These are phyloP conservation scores for Ustanciosporium gigantosporum DNA, from an alignment of 1,284 basidiomycete genomes.

Conservation along the genomic window DNA sequence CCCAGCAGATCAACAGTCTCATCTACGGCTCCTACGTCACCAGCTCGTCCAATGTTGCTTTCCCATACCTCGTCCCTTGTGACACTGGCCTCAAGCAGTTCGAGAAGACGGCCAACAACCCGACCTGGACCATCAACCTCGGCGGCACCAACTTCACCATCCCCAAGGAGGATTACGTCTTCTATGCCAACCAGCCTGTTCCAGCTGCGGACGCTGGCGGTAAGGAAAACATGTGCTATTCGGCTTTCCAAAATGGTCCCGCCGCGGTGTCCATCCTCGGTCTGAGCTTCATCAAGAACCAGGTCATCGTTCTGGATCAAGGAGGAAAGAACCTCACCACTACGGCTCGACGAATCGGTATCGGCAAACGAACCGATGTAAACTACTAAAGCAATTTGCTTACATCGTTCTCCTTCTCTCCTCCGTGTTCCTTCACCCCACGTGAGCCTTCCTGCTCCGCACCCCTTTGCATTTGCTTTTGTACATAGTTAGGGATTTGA, in stretches of 20 bases:
- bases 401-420: too few species aligned
- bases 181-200: conserved; percentile 43
- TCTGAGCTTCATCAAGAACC: conserved; percentile 49
- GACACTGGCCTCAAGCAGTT: conserved; percentile 39
- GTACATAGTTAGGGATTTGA: too few species aligned
- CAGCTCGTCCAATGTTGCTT: conserved; percentile 17
- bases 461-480: too few species aligned
- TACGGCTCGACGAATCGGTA: conserved; percentile 27
- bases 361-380: conserved; percentile 31
- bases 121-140: conserved; percentile 27
- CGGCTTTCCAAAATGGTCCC: conserved; percentile 41
- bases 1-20: conserved; percentile 31
- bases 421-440: too few species aligned
- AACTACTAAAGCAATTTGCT: too few species aligned
- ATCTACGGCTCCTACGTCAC: conserved; percentile 30
- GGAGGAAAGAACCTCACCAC: conserved; percentile 24
- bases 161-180: conserved; percentile 43
- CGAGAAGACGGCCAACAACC: conserved; percentile 28
- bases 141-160: conserved; percentile 35
- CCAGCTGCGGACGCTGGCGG: conserved; percentile 25
- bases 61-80: conserved; percentile 45
- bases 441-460: too few species aligned
- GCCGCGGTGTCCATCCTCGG: conserved; percentile 40
- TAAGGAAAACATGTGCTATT: conserved; percentile 35
- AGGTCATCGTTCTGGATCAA: conserved; percentile 42